Evolutionary conservation across 805 yeast genomes (phyloP), one percentile per base, ranked within the genome.

Genomic region (Ogataea paraovalis): DNA sequence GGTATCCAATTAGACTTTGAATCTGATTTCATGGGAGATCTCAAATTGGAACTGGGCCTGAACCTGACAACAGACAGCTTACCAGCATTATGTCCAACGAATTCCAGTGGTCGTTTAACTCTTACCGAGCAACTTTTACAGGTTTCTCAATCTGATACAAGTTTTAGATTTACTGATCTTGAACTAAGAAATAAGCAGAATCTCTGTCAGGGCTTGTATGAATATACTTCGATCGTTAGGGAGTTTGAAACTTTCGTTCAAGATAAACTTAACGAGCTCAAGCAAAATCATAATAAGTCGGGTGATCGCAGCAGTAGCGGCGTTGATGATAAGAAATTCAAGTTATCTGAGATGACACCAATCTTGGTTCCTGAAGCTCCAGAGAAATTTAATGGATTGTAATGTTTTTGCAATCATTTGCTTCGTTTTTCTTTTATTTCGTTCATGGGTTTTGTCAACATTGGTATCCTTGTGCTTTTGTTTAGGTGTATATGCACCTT

Each of bases 181-280:
- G 20, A 34, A 16, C 5, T 18, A 6, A 18, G 38, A 18, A 37
- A 28, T 37, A 43, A 14, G 28, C 25, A 36, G 25, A 59, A 57
- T 4, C 55, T 76, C 30, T 83, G 82, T 10, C 72, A 73, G 46
- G 67, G 78, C 8, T 55, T 80, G 44, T 76, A 73, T 54, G 86
- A 80, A 54, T 76, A 82, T 75, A 73, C 74, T 47, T 28, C 48
- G 3, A 61, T 69, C 38, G 74, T 78, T 20, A 68, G 69, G 13
- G 82, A 77, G 54, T 75, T 75, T 57, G 78, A 74, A 52, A 45
- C 50, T 4, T 77, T 69, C 49, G 59, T 74, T 49, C 58, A 28
- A 14, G 40, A 41, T 7, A 33, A 27, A 20, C n/a, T 30, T 14
- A 27, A 8, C 7, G 33, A 21, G 2, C 14, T 51, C 47, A 42